Evolutionary conservation across 2,329 filamentous ascomycete species (phyloP).

Genomic region (Colletotrichum cordylinicola): DNA sequence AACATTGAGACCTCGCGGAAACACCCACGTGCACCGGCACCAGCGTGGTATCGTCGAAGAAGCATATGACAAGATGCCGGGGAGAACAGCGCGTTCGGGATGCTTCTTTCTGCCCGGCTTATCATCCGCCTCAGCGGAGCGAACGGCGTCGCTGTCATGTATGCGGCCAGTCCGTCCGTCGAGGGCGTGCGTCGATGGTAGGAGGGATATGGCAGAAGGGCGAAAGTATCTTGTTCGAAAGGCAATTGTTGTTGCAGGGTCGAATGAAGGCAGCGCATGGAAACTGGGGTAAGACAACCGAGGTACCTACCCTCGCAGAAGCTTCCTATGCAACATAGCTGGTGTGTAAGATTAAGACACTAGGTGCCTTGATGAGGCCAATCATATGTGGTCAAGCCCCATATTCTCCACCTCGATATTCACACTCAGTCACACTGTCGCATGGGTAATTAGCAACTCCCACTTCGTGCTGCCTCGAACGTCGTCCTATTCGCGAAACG

Average conservation of each 20-base stretch:
- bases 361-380: not conserved
- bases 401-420: not conserved
- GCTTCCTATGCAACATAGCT: not conserved
- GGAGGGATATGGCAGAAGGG: not conserved
- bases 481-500: not conserved
- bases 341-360: not conserved
- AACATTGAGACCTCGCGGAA: not conserved
- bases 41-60: slow-evolving; percentile 1
- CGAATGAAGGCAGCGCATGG: not conserved
- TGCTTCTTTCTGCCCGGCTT: not conserved
- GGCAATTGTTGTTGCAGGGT: not conserved
- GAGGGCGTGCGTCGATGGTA: not conserved
- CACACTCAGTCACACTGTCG: not conserved
- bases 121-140: not conserved
- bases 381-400: not conserved
- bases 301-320: not conserved
- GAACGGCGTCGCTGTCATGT: not conserved
- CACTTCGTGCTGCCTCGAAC: not conserved
- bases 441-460: not conserved
- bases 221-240: not conserved
- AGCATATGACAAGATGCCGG: not conserved
- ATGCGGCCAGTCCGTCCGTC: not conserved
- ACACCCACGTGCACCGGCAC: not conserved
- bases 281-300: not conserved
- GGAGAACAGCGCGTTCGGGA: not conserved